phyloP scores from a whole-genome alignment of 768 basidiomycete species.

The Xerocomellus amylosporus region DNA sequence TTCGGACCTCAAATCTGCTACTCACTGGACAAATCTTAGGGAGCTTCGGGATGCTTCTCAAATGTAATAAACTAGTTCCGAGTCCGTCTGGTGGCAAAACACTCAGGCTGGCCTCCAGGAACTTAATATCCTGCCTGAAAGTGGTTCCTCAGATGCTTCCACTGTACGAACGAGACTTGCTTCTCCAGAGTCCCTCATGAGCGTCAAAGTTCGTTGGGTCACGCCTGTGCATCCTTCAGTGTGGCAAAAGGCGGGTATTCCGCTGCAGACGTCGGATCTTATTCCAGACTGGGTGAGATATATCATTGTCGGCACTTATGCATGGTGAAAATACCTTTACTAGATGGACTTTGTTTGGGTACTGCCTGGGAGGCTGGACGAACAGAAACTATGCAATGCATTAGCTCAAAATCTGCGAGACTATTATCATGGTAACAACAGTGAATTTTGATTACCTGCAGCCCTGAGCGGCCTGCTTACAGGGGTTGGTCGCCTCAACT shows the following conservation, averaged over 20 bases:
- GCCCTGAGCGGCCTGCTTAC: not conserved
- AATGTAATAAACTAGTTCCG: not conserved
- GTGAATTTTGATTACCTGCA: not conserved
- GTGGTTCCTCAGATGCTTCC: too few relatives aligned
- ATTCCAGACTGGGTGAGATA: conserved; percentile 2
- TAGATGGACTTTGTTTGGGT: conserved; percentile 10
- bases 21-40: too few relatives aligned
- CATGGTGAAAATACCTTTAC: not conserved
- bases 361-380: not conserved
- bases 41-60: too few relatives aligned
- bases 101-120: not conserved
- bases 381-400: not conserved
- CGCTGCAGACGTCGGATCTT: not conserved
- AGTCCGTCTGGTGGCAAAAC: not conserved
- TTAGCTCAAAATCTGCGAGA: not conserved
- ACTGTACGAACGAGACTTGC: not conserved
- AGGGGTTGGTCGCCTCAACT: not conserved
- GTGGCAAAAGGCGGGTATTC: not conserved
- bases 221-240: not conserved
- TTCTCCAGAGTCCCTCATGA: not conserved
- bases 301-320: too few relatives aligned
- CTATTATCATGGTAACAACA: not conserved
- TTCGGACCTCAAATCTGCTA: not conserved
- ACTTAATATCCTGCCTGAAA: not conserved
- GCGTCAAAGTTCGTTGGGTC: not conserved